Base-by-base conservation (phyloP, 139 green algal genomes). In the Yamagishiella unicocca region DNA sequence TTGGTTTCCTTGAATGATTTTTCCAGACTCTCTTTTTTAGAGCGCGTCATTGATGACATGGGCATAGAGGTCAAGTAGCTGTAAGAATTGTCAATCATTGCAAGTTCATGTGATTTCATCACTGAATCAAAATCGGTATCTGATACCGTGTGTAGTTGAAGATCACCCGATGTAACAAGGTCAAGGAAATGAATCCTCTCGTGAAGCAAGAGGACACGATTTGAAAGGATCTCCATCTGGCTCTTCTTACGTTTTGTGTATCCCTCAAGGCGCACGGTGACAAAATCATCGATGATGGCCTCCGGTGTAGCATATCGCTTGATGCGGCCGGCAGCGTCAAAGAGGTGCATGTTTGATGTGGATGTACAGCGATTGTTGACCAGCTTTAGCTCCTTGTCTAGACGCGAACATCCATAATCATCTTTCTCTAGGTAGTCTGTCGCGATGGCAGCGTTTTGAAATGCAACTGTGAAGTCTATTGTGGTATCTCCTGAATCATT, bases 261-360 rank as follows among this genome's bases (percentile, higher is more conserved):
- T 24, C 1, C 40, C 3, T 78, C 40, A 38, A 78, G 21, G 40
- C 70, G 70, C 12, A 55, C 70, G 1, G 35, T 22, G 38, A 61
- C 12, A 37, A 58, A 78, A 19, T 78, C 70, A 17, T 1, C 1
- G 10, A 78, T 10, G 42, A 78, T 78, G 38, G 35, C 70, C 21
- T 2, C 22, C 2, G 38, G 9, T 14, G 1, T 14, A 4, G 9
- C 17, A 40, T 78, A 78, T 19, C 55, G 54, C 3, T 42, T 37
- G 42, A 78, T 78, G 22, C 2, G 40, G 40, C 70, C 70, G 1
- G 4, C 6, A 4, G 70, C 9, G 42, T 58, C 40, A 22, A 78
- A 61, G 14, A 78, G 40, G 70, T 78, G 25, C 70, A 78, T 78
- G 70, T 78, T 78, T n/a, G n/a, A n/a, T n/a, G n/a, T n/a, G 40